Evolutionary conservation across 108 stramenopile species (phyloP), one percentile per base, ranked within the genome.

Genomic region (Discostella pseudostelligera): DNA sequence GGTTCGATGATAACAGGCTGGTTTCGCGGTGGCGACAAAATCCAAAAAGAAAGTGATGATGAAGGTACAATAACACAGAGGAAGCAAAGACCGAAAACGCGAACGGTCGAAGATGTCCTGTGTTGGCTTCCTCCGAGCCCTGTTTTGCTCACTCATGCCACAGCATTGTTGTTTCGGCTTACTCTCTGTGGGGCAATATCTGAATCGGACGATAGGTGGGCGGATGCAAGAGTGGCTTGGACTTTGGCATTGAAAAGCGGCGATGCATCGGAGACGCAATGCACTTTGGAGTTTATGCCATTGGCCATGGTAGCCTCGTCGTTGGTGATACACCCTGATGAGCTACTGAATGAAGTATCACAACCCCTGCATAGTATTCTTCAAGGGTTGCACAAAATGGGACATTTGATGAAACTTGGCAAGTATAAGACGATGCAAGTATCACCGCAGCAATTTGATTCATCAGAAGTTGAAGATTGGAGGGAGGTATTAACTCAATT

Each of bases 61-160:
- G 36, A 53, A 29, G 21, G 50, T 9, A 36, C 21, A 22, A 28
- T 47, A 12, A 44, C 50, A 10, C 39, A 62, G 56, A 54, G 44
- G 42, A 78, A 72, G 8, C 76, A 37, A 22, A 43, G 39, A 63
- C 65, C 11, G 59, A 11, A 73, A 59, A 76, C 54, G 78, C 16
- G 83, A 45, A 72, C 83, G 2, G 39, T 76, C 14, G 87, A 88
- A 56, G 92, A 89, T 59, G 82, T 84, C 12, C 65, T 93, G 35
- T 87, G 87, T 0, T 90, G 92, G 88, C 60, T 93, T 22, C 92
- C 92, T 55, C 92, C 92, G 9, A 88, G 86, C 9, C 88, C 88
- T 7, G 60, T 70, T 29, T 63, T 93, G 17, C 64, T 89, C 12
- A 62, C 82, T 0, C 83, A 90, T 43, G 87, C 92, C 17, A 93